Conservation (phyloP, 768 basidiomycete genomes). For the Porphyrellus cyaneotinctus region DNA sequence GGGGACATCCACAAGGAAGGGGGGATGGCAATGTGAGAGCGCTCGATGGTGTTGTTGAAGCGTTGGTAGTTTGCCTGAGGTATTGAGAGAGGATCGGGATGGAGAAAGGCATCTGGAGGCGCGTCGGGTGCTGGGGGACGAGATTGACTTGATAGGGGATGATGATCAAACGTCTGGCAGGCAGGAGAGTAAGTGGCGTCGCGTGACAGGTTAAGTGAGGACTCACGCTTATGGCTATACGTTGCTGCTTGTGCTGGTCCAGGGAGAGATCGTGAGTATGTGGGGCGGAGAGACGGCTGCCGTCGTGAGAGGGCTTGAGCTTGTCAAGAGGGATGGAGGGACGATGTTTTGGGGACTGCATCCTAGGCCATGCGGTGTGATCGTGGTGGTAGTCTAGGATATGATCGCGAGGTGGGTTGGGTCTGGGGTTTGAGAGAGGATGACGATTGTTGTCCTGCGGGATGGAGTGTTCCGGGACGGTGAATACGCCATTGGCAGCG, state of each 20-base stretch:
- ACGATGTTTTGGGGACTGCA: slow-evolving; percentile 29
- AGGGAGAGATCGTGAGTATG: slow-evolving; percentile 8
- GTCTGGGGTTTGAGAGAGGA: slow-evolving; percentile 5
- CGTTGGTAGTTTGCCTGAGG: slow-evolving; percentile 20
- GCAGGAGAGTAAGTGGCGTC: slow-evolving; percentile 4
- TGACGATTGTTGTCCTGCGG: slow-evolving; percentile 33
- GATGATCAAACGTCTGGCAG: slow-evolving; percentile 23
- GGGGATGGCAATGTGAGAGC: slow-evolving; percentile 52
- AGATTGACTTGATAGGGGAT: slow-evolving; percentile 11
- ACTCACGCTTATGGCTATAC: slow-evolving; percentile 17
- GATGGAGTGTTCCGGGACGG: slow-evolving; percentile 18
- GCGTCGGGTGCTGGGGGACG: slow-evolving; percentile 13
- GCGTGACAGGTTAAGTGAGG: not conserved
- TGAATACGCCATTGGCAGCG: slow-evolving; percentile 57
- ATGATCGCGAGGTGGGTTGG: slow-evolving; percentile 15
- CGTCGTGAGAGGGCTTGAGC: slow-evolving; percentile 22
- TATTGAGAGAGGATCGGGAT: slow-evolving; percentile 20
- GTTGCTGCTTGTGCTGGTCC: slow-evolving; percentile 16
- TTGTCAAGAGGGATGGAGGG: slow-evolving; percentile 23
- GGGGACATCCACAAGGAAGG: slow-evolving; percentile 88
- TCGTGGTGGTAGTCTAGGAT: slow-evolving; percentile 16
- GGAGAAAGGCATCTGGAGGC: slow-evolving; percentile 8
- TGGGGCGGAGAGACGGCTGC: slow-evolving; percentile 11
- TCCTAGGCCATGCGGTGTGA: slow-evolving; percentile 31
- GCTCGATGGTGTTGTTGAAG: slow-evolving; percentile 40